A percentile compares a stretch with the other conserved stretches of the same genome.
Conservation (phyloP, 768 basidiomycete species). For the Steccherinum ochraceum region DNA sequence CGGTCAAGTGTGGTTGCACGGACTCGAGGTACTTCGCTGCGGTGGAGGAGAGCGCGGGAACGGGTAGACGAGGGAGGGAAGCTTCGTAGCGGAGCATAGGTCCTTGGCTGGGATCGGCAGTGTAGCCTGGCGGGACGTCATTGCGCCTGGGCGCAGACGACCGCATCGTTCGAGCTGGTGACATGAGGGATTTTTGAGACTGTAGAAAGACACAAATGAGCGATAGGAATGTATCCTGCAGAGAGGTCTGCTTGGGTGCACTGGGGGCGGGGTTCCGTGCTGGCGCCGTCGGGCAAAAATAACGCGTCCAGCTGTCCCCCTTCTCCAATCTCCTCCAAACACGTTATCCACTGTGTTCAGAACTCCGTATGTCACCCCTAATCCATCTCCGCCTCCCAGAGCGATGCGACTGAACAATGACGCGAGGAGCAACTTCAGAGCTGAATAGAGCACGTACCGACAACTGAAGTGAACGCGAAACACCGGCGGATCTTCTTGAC, state of each 20-base stretch:
- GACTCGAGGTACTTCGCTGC: conserved; percentile 84
- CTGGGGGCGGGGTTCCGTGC: background rate
- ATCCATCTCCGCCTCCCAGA: no score
- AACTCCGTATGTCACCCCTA: no score
- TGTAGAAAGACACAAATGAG: background rate
- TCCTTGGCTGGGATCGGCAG: conserved; percentile 47
- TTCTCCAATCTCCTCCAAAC: background rate
- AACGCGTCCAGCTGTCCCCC: background rate
- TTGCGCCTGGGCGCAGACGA: conserved; percentile 26
- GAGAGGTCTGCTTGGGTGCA: background rate
- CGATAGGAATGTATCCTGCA: background rate
- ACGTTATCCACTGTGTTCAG: no score
- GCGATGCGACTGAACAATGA: no score
- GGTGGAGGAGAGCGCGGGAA: conserved; percentile 80
- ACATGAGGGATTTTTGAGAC: conserved; percentile 6
- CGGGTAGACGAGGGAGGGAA: conserved; percentile 71
- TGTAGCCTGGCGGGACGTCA: conserved; percentile 38
- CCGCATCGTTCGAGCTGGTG: conserved; percentile 24
- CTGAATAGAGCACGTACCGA: background rate
- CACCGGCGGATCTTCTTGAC: background rate
- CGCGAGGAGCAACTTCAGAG: no score
- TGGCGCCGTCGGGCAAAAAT: background rate
- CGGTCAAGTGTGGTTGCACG: conserved; percentile 69
- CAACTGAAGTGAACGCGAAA: background rate
- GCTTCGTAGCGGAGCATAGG: conserved; percentile 73